Evolutionary conservation across 768 basidiomycete genomes (phyloP).

Genomic region (Lactarius pseudohatsudake): DNA sequence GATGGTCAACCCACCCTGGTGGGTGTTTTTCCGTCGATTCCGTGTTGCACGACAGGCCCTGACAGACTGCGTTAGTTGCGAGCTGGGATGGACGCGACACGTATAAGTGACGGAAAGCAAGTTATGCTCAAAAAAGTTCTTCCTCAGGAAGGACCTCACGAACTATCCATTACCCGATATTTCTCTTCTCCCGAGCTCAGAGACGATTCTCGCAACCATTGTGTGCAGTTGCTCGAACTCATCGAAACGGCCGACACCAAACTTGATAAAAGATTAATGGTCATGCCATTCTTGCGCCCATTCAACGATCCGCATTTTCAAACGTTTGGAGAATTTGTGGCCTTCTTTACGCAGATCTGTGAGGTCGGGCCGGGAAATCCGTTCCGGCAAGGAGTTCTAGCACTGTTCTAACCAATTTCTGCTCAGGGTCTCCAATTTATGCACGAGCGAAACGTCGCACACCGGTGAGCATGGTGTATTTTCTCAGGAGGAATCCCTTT

Average conservation of each 20-base stretch:
- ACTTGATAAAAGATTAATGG: constrained; percentile 20
- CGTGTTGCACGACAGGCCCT: background rate
- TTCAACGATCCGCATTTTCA: constrained; percentile 27
- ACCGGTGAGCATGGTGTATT: constrained; percentile 7
- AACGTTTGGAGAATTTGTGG: constrained; percentile 29
- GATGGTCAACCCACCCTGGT: constrained; percentile 20
- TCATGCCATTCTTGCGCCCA: constrained; percentile 27
- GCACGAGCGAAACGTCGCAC: constrained; percentile 16
- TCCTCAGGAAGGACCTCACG: constrained; percentile 18
- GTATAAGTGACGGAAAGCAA: constrained; percentile 22
- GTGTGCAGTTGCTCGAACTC: constrained; percentile 26
- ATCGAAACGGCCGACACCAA: constrained; percentile 13
- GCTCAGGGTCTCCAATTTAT: constrained; percentile 20
- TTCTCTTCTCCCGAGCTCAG: constrained; percentile 19
- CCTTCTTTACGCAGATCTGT: constrained; percentile 25
- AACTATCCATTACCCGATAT: constrained; percentile 9
- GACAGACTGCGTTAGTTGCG: constrained; percentile 4
- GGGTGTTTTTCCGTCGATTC: background rate
- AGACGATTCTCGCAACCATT: constrained; percentile 24
- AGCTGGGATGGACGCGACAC: constrained; percentile 26
- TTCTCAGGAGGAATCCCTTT: background rate
- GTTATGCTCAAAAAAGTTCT: constrained; percentile 30
- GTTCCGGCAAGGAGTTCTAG: background rate
- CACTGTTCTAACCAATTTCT: background rate
- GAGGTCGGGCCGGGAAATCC: constrained; percentile 6